Evolutionary conservation across 805 yeast species (phyloP), one percentile per base, ranked within the genome.

Genomic region (Candida lessepsii): DNA sequence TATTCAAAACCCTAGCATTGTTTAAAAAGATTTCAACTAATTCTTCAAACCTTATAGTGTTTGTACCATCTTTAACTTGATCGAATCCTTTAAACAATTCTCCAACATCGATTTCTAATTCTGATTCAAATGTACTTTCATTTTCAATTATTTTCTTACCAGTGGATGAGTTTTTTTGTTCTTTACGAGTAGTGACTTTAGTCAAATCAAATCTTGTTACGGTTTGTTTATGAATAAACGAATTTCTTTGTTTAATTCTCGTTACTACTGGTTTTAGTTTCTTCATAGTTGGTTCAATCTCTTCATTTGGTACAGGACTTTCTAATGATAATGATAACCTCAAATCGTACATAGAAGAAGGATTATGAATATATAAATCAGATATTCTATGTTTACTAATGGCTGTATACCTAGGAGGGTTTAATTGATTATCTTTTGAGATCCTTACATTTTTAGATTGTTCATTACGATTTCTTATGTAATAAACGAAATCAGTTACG

Each of bases 291-390:
- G 68, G 73, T 63, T 73, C 75, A 57, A 82, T 50, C 65, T 81
- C 60, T 56, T 78, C 61, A 63, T 74, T 80, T 24, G 76, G 73
- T 17, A 77, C 75, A 0, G 96, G 96, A 44, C 81, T 58, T 76
- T 89, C 97, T 20, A 85, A 61, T 27, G 87, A 78, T 47, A 90
- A 63, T 5, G 95, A 81, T 26, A 89, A 65, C 50, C 95, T 74
- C 50, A 83, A 69, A 61, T 89, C 97, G 56, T 81, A 82, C 60
- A 80, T 71, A 23, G 85, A 78, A 47, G 85, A 82, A 3, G 96
- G 96, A 40, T 83, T 75, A 53, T 77, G 81, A 15, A 89, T 69
- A 52, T 78, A 73, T 41, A 90, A 60, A 55, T 84, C 88, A 2
- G 87, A 76, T n/a, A 88, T 64, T 40, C 91, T 71, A 49, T 78